A percentile compares a stretch with the other conserved stretches of the same genome.
Conservation (phyloP, 345 rosid species). For the Eucalyptus shirleyi region DNA sequence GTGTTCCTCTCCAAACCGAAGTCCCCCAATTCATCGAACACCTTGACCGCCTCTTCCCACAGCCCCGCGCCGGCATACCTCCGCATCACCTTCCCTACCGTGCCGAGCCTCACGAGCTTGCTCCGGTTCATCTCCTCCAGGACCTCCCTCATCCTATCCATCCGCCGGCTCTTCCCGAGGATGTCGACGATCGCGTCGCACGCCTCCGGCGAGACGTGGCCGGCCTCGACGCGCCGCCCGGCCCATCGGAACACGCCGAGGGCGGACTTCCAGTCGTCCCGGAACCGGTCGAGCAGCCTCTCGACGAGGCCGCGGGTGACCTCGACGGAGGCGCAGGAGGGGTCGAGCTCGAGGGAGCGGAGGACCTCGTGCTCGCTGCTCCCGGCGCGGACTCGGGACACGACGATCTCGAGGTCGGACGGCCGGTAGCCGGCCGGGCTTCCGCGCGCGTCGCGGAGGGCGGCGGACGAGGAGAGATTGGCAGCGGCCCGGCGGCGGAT, state of each 20-base stretch:
- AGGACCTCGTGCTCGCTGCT: constrained; percentile 30
- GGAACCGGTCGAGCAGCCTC: constrained; percentile 46
- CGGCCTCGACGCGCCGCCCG: constrained; percentile 25
- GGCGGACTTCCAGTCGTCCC: constrained; percentile 81
- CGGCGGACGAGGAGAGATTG: neutral
- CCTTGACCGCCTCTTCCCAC: constrained; percentile 70
- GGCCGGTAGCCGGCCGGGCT: neutral
- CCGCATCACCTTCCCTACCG: constrained; percentile 67
- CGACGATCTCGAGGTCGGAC: constrained; percentile 1
- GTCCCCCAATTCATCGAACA: constrained; percentile 43
- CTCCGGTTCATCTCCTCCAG: constrained; percentile 40
- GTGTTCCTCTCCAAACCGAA: constrained; percentile 41
- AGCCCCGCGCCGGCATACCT: constrained; percentile 67
- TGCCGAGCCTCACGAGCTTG: constrained; percentile 27
- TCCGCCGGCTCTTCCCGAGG: constrained; percentile 56
- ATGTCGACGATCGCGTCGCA: constrained; percentile 57
- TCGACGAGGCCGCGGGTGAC: constrained; percentile 32
- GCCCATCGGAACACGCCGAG: constrained; percentile 72
- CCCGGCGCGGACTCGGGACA: constrained; percentile 17
- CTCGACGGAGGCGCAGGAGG: constrained; percentile 13
- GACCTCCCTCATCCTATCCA: constrained; percentile 50
- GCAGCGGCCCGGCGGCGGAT: neutral
- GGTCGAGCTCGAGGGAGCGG: constrained; percentile 20
- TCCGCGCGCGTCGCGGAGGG: neutral
- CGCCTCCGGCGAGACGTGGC: constrained; percentile 16